Conservation (phyloP, 192 early-diverging fungal species). For the Coemansia interrupta region DNA sequence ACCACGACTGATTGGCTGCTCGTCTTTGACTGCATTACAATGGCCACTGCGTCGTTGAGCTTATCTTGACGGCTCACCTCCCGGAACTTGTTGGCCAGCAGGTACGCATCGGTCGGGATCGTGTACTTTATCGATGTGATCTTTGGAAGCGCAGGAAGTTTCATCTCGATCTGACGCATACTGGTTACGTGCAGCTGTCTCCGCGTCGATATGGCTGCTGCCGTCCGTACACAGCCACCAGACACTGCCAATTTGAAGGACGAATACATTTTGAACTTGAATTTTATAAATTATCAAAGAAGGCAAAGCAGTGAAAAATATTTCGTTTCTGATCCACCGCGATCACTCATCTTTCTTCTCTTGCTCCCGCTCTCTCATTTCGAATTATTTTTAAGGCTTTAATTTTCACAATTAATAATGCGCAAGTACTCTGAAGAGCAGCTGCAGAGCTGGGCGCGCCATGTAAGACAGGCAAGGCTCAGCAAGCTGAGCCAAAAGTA, state of each 20-base stretch:
- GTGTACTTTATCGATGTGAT: slow-evolving; percentile 42
- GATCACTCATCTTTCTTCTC: too few relatives aligned
- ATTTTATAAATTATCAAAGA: background rate
- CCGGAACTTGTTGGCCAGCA: slow-evolving; percentile 45
- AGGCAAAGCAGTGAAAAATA: background rate
- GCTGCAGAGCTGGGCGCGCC: slow-evolving; percentile 8
- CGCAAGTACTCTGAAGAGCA: background rate
- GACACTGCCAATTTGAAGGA: background rate
- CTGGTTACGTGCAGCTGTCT: background rate
- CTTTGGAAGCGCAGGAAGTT: slow-evolving; percentile 42
- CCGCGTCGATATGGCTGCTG: background rate
- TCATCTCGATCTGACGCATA: slow-evolving; percentile 7
- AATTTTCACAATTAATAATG: slow-evolving; percentile 1
- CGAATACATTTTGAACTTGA: background rate
- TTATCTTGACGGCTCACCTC: slow-evolving; percentile 32
- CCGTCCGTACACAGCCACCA: background rate
- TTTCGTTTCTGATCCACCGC: background rate
- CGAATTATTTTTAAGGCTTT: too few relatives aligned
- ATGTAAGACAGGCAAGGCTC: slow-evolving; percentile 12
- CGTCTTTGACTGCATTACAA: slow-evolving; percentile 45
- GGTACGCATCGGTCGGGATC: slow-evolving; percentile 41
- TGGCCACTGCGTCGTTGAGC: slow-evolving; percentile 47
- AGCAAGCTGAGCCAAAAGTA: slow-evolving; percentile 39
- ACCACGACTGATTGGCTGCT: slow-evolving; percentile 33
- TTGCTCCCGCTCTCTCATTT: background rate